phyloP scores from a whole-genome alignment of 805 yeast species.

The Yamadazyma laniorum region DNA sequence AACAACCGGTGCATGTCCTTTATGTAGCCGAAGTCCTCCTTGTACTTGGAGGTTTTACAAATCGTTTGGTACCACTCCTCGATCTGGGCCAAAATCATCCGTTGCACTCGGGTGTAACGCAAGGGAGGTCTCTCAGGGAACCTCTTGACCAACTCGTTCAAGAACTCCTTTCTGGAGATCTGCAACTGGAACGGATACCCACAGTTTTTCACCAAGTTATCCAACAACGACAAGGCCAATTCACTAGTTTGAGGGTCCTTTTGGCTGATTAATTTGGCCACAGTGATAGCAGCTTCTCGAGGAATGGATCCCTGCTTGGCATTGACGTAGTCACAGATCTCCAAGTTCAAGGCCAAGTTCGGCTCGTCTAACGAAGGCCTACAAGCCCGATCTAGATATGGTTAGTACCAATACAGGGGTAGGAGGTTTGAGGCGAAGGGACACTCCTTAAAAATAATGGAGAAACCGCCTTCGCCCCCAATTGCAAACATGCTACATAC shows the following conservation, averaged over 20 bases:
- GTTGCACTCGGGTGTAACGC: slow-evolving; percentile 77
- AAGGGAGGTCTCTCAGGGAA: slow-evolving; percentile 95
- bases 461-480: too few species aligned
- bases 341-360: slow-evolving; percentile 81
- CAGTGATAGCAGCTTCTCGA: slow-evolving; percentile 85
- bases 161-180: slow-evolving; percentile 89
- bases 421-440: too few species aligned
- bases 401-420: too few species aligned
- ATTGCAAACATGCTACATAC: slow-evolving; percentile 34
- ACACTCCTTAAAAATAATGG: too few species aligned
- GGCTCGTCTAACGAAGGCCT: slow-evolving; percentile 82
- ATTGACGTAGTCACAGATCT: slow-evolving; percentile 90
- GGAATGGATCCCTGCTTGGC: slow-evolving; percentile 90
- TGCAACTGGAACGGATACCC: slow-evolving; percentile 97
- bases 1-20: slow-evolving; percentile 94
- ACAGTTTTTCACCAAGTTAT: slow-evolving; percentile 92
- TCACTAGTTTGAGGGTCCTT: slow-evolving; percentile 81
- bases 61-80: slow-evolving; percentile 98
- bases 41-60: slow-evolving; percentile 84
- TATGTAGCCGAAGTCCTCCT: slow-evolving; percentile 87
- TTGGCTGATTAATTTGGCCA: slow-evolving; percentile 78
- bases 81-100: slow-evolving; percentile 81
- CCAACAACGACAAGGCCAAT: slow-evolving; percentile 80
- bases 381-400: slow-evolving; percentile 73
- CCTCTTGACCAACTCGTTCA: slow-evolving; percentile 86